Conservation (phyloP, 2,329 filamentous ascomycete species). For the Fusarium sp. region DNA sequence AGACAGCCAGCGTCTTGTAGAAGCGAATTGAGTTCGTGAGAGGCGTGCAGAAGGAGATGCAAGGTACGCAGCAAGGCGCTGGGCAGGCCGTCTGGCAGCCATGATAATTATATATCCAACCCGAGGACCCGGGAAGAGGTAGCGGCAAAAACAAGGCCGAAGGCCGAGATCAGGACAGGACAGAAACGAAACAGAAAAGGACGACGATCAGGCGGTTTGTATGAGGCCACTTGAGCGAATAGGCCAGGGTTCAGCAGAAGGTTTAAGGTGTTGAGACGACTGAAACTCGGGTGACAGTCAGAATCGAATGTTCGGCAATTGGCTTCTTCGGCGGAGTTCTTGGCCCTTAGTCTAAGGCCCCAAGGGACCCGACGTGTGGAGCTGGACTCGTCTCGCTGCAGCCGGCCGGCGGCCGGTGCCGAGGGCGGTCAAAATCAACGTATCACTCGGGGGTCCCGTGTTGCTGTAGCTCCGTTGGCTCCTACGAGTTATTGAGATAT, state of each 20-base stretch:
- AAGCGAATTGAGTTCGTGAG: constrained; percentile 47
- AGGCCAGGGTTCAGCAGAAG: constrained; percentile 26
- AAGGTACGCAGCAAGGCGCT: constrained; percentile 51
- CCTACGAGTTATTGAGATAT: constrained; percentile 5
- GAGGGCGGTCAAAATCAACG: constrained; percentile 39
- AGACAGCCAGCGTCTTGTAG: constrained; percentile 46
- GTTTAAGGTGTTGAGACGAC: constrained; percentile 42
- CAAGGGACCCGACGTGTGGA: constrained; percentile 14
- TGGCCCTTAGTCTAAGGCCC: constrained; percentile 15
- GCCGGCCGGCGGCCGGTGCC: constrained; percentile 30
- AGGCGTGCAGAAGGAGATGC: constrained; percentile 45
- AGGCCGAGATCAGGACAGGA: constrained; percentile 20
- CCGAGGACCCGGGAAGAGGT: constrained; percentile 20
- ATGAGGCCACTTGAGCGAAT: constrained; percentile 46
- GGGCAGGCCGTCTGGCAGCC: constrained; percentile 51
- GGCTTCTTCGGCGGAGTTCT: constrained; percentile 30
- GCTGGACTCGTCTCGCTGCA: constrained; percentile 17
- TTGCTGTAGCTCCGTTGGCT: constrained; percentile 30
- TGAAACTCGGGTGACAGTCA: constrained; percentile 47
- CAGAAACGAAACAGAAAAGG: constrained; percentile 28
- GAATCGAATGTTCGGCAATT: constrained; percentile 51
- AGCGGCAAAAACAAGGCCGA: constrained; percentile 13
- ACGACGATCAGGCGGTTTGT: constrained; percentile 44
- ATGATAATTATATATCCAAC: constrained; percentile 50
- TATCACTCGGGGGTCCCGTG: constrained; percentile 36